Evolutionary conservation across 345 rosid genomes (phyloP).

Genomic region (Reutealis trisperma): DNA sequence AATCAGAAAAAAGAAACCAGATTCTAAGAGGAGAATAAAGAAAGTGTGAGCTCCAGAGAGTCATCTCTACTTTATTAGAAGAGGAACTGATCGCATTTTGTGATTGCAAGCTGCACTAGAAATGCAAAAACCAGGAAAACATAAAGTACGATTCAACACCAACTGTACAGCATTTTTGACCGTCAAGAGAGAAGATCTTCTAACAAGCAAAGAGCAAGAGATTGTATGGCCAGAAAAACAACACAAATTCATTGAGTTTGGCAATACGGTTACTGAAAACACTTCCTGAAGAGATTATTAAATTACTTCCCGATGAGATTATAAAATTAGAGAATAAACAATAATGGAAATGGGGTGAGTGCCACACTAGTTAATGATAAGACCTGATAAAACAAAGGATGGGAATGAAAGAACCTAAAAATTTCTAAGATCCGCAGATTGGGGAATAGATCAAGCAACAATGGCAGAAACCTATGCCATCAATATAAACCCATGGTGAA

Average conservation of each 20-base stretch:
- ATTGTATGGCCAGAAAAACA: slow-evolving; percentile 32
- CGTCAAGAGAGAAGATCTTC: slow-evolving; percentile 25
- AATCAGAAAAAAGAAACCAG: slow-evolving; percentile 4
- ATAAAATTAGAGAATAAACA: slow-evolving; percentile 33
- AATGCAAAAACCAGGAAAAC: slow-evolving; percentile 7
- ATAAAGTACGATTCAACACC: slow-evolving; percentile 22
- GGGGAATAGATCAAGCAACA: slow-evolving; percentile 30
- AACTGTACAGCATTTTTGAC: slow-evolving; percentile 16
- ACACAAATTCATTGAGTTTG: slow-evolving; percentile 28
- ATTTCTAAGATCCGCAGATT: slow-evolving; percentile 43
- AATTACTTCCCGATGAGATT: slow-evolving; percentile 24
- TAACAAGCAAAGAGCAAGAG: slow-evolving; percentile 29
- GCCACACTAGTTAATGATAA: slow-evolving; percentile 35
- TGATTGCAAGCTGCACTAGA: slow-evolving; percentile 9
- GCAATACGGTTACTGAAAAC: slow-evolving; percentile 25
- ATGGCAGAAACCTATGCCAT: slow-evolving; percentile 35
- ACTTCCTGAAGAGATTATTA: slow-evolving; percentile 24
- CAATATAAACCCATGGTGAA: slow-evolving; percentile 32
- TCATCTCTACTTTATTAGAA: not conserved
- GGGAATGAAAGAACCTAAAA: slow-evolving; percentile 57
- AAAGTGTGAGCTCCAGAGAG: slow-evolving; percentile 13
- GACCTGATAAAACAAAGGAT: slow-evolving; percentile 36
- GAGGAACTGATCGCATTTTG: slow-evolving; percentile 4
- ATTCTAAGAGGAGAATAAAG: slow-evolving; percentile 14
- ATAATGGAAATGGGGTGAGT: slow-evolving; percentile 31